Conservation (phyloP, 1,139 yeast species). For the Yamadazyma taylorii region DNA sequence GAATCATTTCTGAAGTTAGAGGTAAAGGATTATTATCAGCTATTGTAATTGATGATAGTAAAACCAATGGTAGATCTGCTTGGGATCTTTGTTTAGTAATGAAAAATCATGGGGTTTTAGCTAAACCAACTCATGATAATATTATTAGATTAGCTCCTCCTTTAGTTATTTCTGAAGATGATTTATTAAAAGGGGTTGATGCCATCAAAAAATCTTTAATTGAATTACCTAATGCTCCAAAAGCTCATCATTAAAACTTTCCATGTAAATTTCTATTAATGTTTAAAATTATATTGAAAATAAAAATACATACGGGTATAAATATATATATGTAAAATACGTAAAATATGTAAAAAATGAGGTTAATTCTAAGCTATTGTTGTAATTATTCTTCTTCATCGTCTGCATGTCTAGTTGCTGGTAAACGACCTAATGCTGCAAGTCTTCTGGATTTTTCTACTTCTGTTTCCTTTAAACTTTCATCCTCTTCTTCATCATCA, state of each 20-base stretch:
- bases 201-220: conserved; percentile 63
- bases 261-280: too few species aligned
- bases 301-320: not conserved
- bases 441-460: conserved; percentile 75
- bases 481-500: conserved; percentile 13
- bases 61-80: conserved; percentile 88
- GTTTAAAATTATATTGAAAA: too few species aligned
- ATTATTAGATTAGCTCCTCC: conserved; percentile 97
- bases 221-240: conserved; percentile 56
- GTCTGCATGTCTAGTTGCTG: conserved; percentile 43
- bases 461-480: conserved; percentile 50
- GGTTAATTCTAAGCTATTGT: not conserved
- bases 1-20: conserved; percentile 85
- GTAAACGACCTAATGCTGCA: conserved; percentile 70
- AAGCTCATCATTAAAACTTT: conserved; percentile 43
- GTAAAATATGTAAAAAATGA: not conserved
- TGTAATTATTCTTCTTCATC: conserved; percentile 53
- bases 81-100: conserved; percentile 93
- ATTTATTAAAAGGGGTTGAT: conserved; percentile 76
- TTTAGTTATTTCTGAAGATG: conserved; percentile 84
- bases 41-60: conserved; percentile 81
- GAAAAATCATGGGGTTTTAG: conserved; percentile 87
- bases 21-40: conserved; percentile 91
- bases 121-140: conserved; percentile 96
- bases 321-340: conserved; percentile 1